phyloP scores from a whole-genome alignment of 148 eudicot species.

The Polygonum aviculare region DNA sequence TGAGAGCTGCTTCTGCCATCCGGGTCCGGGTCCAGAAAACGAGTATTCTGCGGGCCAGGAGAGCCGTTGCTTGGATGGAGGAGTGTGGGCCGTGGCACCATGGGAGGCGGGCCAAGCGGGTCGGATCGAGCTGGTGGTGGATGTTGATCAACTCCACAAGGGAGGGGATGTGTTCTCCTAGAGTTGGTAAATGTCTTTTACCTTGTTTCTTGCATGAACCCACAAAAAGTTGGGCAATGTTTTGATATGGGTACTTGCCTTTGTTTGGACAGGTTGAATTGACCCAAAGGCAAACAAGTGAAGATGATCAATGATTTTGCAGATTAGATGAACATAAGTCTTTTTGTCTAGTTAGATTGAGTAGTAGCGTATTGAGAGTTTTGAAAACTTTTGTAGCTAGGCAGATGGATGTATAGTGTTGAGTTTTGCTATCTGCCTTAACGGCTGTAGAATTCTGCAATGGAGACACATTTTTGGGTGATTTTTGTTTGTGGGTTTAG shows the following conservation, averaged over 20 bases:
- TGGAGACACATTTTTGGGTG: not conserved
- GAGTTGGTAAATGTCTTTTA: not conserved
- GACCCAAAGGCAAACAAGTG: not conserved
- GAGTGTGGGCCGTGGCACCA: not conserved
- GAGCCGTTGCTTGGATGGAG: not conserved
- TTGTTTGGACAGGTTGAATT: not conserved
- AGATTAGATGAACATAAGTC: not conserved
- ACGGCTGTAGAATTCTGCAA: not conserved
- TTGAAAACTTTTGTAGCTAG: not conserved
- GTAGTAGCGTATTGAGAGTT: not conserved
- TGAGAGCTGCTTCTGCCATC: slow-evolving; percentile 5
- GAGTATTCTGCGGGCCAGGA: not conserved
- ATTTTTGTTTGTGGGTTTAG: not conserved
- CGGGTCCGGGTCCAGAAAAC: slow-evolving; percentile 5
- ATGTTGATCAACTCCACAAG: not conserved
- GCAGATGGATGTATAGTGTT: not conserved
- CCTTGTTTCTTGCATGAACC: not conserved
- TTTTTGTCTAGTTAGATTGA: not conserved
- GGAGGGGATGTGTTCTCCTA: not conserved
- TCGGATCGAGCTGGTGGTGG: not conserved
- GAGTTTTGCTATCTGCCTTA: not conserved
- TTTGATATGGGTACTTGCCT: too few species aligned
- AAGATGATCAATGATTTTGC: not conserved
- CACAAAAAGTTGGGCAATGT: not conserved
- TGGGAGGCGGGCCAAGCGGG: not conserved